Base-by-base conservation (phyloP, 192 early-diverging fungal species). In the Dissophora ornata region DNA sequence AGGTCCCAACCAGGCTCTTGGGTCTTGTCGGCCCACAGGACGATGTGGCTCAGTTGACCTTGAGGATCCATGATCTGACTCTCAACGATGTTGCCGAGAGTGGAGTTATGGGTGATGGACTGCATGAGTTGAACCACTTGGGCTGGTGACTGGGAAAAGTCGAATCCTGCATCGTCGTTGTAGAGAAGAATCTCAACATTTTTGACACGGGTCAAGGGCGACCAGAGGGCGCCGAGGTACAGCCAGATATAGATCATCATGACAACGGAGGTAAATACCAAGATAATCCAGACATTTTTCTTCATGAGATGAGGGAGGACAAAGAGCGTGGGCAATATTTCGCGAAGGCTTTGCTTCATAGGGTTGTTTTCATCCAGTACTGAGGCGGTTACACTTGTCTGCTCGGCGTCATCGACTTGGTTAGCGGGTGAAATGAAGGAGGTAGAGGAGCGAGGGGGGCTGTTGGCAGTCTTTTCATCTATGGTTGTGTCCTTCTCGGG, bases 131-230 rank as follows among this genome's bases (percentile, higher is more conserved):
- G 59, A 11, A 45, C 46, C 34, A 77, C 45, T 18, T 67, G 73
- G n/a, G 64, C 33, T 3, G 73, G 59, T 12, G 73, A 67, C 15
- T 66, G 57, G 1, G 73, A 62, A 26, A 57, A 77, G 46, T 77
- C 73, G 47, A 77, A 77, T 22, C 73, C 73, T 29, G 57, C 19
- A 30, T 77, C 73, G 36, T 51, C 73, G 47, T 77, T 77, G 59
- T 67, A 77, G 5, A 77, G 36, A 24, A 77, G 25, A 19, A 77
- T 56, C 46, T 67, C 58, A 21, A 77, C 58, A 25, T 77, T 77
- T 38, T 77, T 67, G 51, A 77, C 64, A 21, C 73, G 58, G 16
- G 64, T 67, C 36, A 77, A 19, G 18, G 73, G 73, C 9, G 58
- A 67, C 73, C 73, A 77, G 30, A 77, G 64, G 9, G 73, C 21